These are phyloP conservation scores for Silene latifolia DNA, from an alignment of 148 eudicot genomes.

Conservation along the genomic window DNA sequence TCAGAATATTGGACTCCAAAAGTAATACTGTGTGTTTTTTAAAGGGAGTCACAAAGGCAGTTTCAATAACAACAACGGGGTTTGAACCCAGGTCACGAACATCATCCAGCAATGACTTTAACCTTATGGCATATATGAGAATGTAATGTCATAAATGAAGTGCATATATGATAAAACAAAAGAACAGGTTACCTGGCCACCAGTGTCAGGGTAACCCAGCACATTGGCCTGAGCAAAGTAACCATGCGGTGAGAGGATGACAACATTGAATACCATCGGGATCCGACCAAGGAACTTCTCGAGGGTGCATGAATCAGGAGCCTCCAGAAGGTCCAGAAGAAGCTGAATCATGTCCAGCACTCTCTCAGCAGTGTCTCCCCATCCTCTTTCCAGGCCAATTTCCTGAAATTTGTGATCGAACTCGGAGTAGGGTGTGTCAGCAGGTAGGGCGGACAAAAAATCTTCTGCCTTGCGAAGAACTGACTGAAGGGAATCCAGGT, in stretches of 20 bases:
- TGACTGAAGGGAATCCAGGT: conserved; percentile 60
- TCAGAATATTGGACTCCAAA: neutral
- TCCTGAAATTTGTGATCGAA: conserved; percentile 87
- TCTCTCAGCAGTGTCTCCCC: conserved; percentile 87
- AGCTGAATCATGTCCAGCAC: conserved; percentile 75
- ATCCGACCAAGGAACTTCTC: conserved; percentile 82
- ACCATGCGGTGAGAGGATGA: conserved; percentile 97
- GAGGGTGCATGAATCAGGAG: conserved; percentile 92
- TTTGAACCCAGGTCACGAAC: too few relatives aligned
- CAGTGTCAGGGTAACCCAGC: conserved; percentile 95
- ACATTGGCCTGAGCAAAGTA: conserved; percentile 97
- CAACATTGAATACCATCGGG: conserved; percentile 96
- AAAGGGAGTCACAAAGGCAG: too few relatives aligned
- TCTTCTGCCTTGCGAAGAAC: conserved; percentile 82
- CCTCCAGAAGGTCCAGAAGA: conserved; percentile 93
- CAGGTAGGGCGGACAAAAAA: conserved; percentile 52
- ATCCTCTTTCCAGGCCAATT: conserved; percentile 90
- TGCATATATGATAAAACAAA: too few relatives aligned
- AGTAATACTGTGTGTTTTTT: too few relatives aligned
- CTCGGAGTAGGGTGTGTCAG: conserved; percentile 65
- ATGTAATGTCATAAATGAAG: neutral
- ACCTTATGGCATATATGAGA: neutral
- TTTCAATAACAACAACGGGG: too few relatives aligned
- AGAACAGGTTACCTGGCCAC: conserved; percentile 64
- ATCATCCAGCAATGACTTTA: neutral